Conservation (phyloP, 2,329 filamentous ascomycete genomes). For the Trichoderma afroharzianum region DNA sequence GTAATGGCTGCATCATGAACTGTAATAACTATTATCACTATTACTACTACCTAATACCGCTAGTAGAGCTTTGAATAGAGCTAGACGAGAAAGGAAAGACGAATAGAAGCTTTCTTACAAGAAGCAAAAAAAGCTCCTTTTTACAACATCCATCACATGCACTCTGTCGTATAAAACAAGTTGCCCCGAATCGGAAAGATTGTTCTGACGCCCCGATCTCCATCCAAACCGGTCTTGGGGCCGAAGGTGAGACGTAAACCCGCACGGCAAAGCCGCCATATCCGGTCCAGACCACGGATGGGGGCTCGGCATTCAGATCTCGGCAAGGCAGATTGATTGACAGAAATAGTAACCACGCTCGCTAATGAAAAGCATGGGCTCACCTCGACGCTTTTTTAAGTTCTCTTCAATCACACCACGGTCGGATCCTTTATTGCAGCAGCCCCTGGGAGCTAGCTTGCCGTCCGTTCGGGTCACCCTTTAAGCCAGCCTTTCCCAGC, state of each 20-base stretch:
- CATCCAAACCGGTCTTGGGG: neutral
- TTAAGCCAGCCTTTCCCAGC: neutral
- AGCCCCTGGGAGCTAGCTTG: constrained; percentile 6
- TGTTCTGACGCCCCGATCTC: neutral
- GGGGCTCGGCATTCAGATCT: neutral
- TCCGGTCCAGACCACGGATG: constrained; percentile 3
- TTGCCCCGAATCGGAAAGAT: constrained; percentile 5
- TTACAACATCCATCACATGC: neutral
- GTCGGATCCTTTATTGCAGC: neutral
- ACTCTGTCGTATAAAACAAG: neutral
- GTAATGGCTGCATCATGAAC: constrained; percentile 12
- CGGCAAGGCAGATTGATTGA: neutral
- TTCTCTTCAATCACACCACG: neutral
- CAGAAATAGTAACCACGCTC: neutral
- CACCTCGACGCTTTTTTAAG: neutral
- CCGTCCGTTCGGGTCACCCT: neutral
- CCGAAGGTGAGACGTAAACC: constrained; percentile 8
- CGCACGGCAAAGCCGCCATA: constrained; percentile 4
- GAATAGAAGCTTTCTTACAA: neutral
- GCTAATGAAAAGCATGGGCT: neutral
- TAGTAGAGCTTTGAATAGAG: constrained; percentile 14
- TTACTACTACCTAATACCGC: constrained; percentile 13
- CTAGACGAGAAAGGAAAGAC: neutral
- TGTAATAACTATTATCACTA: constrained; percentile 5
- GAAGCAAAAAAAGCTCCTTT: neutral